phyloP scores from a whole-genome alignment of 2,329 filamentous ascomycete genomes.

The Colletotrichum lentis region DNA sequence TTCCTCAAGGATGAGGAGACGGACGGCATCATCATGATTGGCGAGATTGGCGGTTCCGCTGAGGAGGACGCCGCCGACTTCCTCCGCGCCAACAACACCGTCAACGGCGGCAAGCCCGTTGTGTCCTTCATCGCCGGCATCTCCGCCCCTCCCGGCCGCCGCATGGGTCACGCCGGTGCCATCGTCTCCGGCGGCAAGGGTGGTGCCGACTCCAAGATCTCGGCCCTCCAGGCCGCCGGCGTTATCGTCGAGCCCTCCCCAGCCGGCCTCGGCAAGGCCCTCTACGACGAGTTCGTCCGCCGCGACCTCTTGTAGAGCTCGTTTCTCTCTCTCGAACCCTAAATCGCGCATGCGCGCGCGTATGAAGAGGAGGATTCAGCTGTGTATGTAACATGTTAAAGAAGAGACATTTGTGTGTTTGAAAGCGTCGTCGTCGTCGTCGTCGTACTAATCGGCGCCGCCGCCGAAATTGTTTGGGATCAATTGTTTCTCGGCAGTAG shows the following conservation, averaged over 20 bases:
- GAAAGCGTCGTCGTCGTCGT: constrained; percentile 14
- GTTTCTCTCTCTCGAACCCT: not conserved
- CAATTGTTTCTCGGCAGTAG: constrained; percentile 2
- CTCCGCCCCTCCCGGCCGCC: constrained; percentile 91
- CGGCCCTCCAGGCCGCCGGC: constrained; percentile 89
- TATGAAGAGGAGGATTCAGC: constrained; percentile 28
- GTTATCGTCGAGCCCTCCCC: constrained; percentile 97
- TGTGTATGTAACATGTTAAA: constrained; percentile 39
- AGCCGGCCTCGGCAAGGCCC: constrained; percentile 87
- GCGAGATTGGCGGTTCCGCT: constrained; percentile 95
- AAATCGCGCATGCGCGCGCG: not conserved
- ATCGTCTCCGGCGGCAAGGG: constrained; percentile 98
- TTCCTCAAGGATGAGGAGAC: constrained; percentile 97
- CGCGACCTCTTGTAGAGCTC: constrained; percentile 83
- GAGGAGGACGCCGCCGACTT: constrained; percentile 99
- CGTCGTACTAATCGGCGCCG: not conserved
- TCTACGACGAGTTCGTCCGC: constrained; percentile 96
- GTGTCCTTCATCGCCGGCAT: constrained; percentile 99
- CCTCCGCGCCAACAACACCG: constrained; percentile 88
- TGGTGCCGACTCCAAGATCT: constrained; percentile 97
- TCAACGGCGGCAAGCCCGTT: constrained; percentile 86
- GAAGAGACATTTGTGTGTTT: constrained; percentile 29
- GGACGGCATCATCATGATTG: constrained; percentile 99
- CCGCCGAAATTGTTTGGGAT: constrained; percentile 19
- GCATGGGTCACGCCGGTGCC: constrained; percentile 98